Evolutionary conservation across 2,329 filamentous ascomycete genomes (phyloP).

Genomic region (Ascocoryne sarcoides): DNA sequence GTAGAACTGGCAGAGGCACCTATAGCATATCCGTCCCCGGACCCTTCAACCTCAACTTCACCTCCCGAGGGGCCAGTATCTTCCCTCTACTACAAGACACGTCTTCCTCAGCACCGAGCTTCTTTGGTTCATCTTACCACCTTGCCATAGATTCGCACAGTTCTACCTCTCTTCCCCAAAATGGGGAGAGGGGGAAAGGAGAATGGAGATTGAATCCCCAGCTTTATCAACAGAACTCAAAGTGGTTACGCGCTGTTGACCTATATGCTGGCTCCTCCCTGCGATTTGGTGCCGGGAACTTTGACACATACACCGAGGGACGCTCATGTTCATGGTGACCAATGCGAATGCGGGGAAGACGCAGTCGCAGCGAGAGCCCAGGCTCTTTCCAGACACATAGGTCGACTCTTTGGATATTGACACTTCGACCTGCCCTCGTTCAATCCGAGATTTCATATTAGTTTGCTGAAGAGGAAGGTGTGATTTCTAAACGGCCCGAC

Average conservation of each 20-base stretch:
- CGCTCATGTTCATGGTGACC: slow-evolving; percentile 89
- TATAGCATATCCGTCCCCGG: slow-evolving; percentile 79
- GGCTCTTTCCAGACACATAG: slow-evolving; percentile 74
- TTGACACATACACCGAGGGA: slow-evolving; percentile 96
- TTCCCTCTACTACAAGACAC: slow-evolving; percentile 89
- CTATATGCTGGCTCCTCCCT: slow-evolving; percentile 88
- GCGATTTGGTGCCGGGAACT: slow-evolving; percentile 74
- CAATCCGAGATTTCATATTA: no score
- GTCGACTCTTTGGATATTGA: no score
- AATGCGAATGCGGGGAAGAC: slow-evolving; percentile 77
- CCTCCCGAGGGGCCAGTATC: slow-evolving; percentile 58
- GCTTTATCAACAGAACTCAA: slow-evolving; percentile 87
- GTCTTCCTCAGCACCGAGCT: slow-evolving; percentile 89
- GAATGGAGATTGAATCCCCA: slow-evolving; percentile 75
- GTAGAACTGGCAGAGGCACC: slow-evolving; percentile 85
- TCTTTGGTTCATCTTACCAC: slow-evolving; percentile 93
- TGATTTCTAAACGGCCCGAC: no score
- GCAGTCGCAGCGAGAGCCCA: slow-evolving; percentile 73
- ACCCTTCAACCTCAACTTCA: slow-evolving; percentile 80
- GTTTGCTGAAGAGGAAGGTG: no score
- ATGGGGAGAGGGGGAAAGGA: slow-evolving; percentile 27
- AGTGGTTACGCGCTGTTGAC: slow-evolving; percentile 85
- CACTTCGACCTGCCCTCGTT: no score
- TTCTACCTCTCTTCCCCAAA: slow-evolving; percentile 46
- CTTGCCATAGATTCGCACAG: slow-evolving; percentile 96